Evolutionary conservation across 768 basidiomycete species (phyloP).

Genomic region (Kwoniella shandongensis): DNA sequence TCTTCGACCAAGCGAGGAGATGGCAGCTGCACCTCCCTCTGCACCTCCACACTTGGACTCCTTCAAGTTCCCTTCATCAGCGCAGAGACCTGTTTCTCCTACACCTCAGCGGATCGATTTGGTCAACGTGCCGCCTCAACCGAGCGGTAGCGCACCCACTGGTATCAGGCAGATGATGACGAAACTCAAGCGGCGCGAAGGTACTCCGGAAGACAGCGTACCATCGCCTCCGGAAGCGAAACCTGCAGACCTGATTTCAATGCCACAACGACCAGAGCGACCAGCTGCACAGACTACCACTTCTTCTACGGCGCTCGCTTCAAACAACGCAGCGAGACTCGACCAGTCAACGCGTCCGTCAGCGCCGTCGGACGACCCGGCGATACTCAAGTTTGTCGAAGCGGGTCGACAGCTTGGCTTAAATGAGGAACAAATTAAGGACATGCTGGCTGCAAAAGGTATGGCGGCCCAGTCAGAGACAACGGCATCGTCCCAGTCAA

Average conservation of each 20-base stretch:
- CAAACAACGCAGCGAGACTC: background rate
- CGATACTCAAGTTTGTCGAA: slow-evolving; percentile 36
- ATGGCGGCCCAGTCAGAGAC: slow-evolving; percentile 21
- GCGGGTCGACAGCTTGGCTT: slow-evolving; percentile 39
- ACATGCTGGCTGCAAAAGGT: slow-evolving; percentile 36
- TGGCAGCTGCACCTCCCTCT: slow-evolving; percentile 10
- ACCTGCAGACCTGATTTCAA: background rate
- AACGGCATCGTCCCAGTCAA: slow-evolving; percentile 2
- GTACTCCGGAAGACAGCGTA: background rate
- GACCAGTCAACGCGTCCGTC: slow-evolving; percentile 8
- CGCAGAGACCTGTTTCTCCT: background rate
- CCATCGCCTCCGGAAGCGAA: no score
- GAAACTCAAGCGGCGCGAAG: slow-evolving; percentile 12
- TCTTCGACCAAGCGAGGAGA: slow-evolving; percentile 1
- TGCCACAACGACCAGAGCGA: slow-evolving; percentile 3
- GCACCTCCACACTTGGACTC: slow-evolving; percentile 26
- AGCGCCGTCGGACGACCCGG: slow-evolving; percentile 22
- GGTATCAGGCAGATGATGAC: slow-evolving; percentile 24
- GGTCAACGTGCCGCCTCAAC: no score
- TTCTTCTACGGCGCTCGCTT: background rate
- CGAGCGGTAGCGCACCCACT: slow-evolving; percentile 6
- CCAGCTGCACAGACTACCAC: background rate
- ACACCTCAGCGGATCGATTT: slow-evolving; percentile 5
- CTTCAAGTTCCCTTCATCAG: slow-evolving; percentile 29
- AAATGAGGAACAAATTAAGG: slow-evolving; percentile 30